Conservation (phyloP, 2,329 filamentous ascomycete species). For the Madurella fahalii region DNA sequence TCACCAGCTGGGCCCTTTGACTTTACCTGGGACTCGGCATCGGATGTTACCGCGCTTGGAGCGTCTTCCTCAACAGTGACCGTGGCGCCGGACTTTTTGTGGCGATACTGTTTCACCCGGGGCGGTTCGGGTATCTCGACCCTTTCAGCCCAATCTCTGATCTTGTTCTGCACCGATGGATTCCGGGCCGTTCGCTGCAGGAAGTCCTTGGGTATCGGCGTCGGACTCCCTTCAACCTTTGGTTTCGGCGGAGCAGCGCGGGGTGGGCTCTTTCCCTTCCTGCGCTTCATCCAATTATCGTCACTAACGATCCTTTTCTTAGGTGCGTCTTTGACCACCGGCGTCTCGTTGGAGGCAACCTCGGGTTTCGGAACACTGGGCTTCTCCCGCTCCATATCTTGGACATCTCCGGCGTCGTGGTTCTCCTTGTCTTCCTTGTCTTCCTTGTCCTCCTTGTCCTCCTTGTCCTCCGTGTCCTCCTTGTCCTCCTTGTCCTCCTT, state of each 20-base stretch:
- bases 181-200: slow-evolving; percentile 50
- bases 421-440: slow-evolving; percentile 20
- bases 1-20: slow-evolving; percentile 14
- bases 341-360: slow-evolving; percentile 33
- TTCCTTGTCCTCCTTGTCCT: slow-evolving; percentile 12
- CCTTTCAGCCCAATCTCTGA: slow-evolving; percentile 57
- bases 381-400: slow-evolving; percentile 22
- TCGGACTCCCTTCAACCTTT: slow-evolving; percentile 30
- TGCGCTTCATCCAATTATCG: slow-evolving; percentile 72
- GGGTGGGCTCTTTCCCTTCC: slow-evolving; percentile 47
- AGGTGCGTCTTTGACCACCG: slow-evolving; percentile 56
- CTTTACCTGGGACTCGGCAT: slow-evolving; percentile 11
- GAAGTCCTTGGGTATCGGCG: slow-evolving; percentile 57
- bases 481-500: slow-evolving; percentile 13
- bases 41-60: slow-evolving; percentile 14
- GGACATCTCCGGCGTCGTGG: slow-evolving; percentile 21
- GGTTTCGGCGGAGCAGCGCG: slow-evolving; percentile 29
- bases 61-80: slow-evolving; percentile 35
- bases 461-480: slow-evolving; percentile 11
- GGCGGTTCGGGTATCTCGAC: slow-evolving; percentile 48
- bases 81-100: slow-evolving; percentile 30
- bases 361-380: slow-evolving; percentile 19
- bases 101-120: slow-evolving; percentile 24
- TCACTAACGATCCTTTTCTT: slow-evolving; percentile 93
- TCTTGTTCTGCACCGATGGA: slow-evolving; percentile 54